A percentile compares a stretch with the other conserved stretches of the same genome.
These are phyloP conservation scores for Xylaria sp. DNA, from an alignment of 2,329 filamentous ascomycete species.

Conservation along the genomic window DNA sequence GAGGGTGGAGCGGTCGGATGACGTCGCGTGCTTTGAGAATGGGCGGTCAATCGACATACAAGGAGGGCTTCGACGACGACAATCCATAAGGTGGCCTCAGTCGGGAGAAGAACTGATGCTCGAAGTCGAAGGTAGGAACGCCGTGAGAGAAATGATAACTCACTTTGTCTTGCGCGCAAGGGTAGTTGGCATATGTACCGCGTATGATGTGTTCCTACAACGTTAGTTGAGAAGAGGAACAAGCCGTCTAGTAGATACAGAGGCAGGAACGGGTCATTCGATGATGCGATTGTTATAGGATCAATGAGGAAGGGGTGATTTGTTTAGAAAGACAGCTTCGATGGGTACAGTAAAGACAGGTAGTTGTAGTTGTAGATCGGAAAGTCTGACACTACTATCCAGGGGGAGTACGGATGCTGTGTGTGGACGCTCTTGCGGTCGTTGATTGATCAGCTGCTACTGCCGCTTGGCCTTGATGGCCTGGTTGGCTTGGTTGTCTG, in stretches of 20 bases:
- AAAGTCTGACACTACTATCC: conserved; percentile 16
- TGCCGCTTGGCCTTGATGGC: conserved; percentile 13
- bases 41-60: conserved; percentile 22
- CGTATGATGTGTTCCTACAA: conserved; percentile 34
- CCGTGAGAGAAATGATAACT: conserved; percentile 17
- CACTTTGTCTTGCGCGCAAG: conserved; percentile 9
- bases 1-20: conserved; percentile 36
- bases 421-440: conserved; percentile 28
- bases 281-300: background rate
- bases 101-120: background rate
- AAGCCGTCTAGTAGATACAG: conserved; percentile 43
- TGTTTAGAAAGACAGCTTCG: conserved; percentile 4
- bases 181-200: conserved; percentile 6
- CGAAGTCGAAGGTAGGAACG: background rate
- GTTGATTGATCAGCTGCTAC: conserved; percentile 30
- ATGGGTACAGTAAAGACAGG: background rate
- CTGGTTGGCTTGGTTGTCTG: conserved; percentile 18
- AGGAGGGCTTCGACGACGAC: conserved; percentile 5
- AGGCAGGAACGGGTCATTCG: conserved; percentile 43
- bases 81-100: conserved; percentile 3
- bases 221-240: conserved; percentile 34
- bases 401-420: conserved; percentile 14
- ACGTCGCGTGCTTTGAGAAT: conserved; percentile 34
- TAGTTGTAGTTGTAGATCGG: conserved; percentile 31
- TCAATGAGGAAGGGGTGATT: background rate